Base-by-base conservation (phyloP, 768 basidiomycete species). In the Phlebiopsis flavidoalba region DNA sequence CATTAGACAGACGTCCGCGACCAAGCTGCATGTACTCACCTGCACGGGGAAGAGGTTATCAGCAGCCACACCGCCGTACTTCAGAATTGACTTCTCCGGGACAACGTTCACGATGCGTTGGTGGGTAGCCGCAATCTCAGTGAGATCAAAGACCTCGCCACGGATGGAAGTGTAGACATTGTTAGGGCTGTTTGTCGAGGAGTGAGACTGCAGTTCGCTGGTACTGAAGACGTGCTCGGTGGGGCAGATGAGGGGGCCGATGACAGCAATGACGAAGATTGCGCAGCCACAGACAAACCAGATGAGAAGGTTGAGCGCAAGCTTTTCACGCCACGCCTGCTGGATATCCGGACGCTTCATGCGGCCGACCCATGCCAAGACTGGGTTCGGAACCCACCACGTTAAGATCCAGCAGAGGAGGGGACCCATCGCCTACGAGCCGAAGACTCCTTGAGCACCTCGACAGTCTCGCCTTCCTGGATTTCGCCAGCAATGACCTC, bases 311-410 rank as follows among this genome's bases (percentile, higher is more conserved):
- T 98, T 98, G 69, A 98, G 83, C 3, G 93, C 92, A 1, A 98
- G 79, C 74, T 99, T 98, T 75, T 98, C 97, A 60, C 96, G 79
- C 97, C 97, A 99, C 1, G 97, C 97, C 73, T 98, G 94, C 24
- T 90, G 85, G 22, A 99, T 81, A 67, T 99, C 97, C 63, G 88
- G 72, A 7, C 96, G 88, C 76, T 98, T 97, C 95, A 98, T 97
- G 31, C 92, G 81, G 0, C 96, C 95, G 57, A 92, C 63, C 70
- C 82, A 86, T 10, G 73, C 79, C 47, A 99, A 75, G 54, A 87
- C 73, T 2, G 80, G 80, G 12, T 81, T 85, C 0, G 96, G 97
- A 5, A 94, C 74, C 93, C 93, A 98, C 79, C 83, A 99, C 0
- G 97, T 99, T 55, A 98, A 77, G 15, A 91, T 70, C 89, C 93